Conservation (phyloP, 2,329 filamentous ascomycete species). For the Aspergillus quadricinctus region DNA sequence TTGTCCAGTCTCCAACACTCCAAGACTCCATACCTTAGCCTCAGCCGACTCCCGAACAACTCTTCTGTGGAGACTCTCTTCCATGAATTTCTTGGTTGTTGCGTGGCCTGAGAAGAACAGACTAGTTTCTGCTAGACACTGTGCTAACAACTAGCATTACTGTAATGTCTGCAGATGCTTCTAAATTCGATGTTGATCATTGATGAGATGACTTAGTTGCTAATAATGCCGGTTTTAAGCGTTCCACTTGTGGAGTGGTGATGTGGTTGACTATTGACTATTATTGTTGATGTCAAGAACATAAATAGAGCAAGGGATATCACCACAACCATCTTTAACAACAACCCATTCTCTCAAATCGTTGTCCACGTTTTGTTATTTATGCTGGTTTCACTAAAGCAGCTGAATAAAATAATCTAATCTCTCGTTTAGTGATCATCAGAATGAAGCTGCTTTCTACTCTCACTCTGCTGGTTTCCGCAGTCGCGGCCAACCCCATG, state of each 20-base stretch:
- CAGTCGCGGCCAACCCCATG: constrained; percentile 23
- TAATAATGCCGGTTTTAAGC: not conserved
- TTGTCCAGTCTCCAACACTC: not conserved
- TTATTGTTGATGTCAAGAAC: not conserved
- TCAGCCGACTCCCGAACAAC: not conserved
- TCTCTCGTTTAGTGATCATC: not conserved
- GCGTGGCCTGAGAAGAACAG: not conserved
- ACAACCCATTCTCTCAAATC: not conserved
- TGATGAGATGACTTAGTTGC: not conserved
- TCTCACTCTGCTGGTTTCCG: constrained; percentile 25
- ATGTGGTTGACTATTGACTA: not conserved
- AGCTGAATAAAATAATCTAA: not conserved
- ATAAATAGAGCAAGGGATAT: not conserved
- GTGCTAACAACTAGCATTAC: not conserved
- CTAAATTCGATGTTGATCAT: not conserved
- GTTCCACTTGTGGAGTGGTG: not conserved
- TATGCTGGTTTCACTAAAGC: not conserved
- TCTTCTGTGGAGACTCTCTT: not conserved
- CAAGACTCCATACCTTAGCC: not conserved
- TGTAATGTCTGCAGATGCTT: not conserved
- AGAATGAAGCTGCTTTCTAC: constrained; percentile 27
- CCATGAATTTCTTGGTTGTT: not conserved
- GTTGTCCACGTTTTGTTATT: not conserved
- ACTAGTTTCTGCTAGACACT: not conserved
- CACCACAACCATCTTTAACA: not conserved